Evolutionary conservation across 805 yeast genomes (phyloP).

Genomic region (Dipodascus geniculatus): DNA sequence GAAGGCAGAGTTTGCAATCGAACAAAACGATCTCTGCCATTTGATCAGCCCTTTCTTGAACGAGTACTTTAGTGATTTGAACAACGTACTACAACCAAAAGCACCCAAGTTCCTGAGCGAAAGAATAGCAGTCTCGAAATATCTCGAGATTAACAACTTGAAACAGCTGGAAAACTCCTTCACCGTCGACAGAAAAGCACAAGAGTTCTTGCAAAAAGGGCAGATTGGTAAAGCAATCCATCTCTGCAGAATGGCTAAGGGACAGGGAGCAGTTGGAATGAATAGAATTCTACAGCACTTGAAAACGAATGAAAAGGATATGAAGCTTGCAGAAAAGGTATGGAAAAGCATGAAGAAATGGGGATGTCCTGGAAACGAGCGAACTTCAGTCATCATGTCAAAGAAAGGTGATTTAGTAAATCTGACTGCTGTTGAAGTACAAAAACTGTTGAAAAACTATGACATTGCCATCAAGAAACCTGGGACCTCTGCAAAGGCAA

Average conservation of each 20-base stretch:
- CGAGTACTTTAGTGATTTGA: not conserved
- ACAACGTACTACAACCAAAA: not conserved
- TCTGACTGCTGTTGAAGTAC: not conserved
- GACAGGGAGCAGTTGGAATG: slow-evolving; percentile 13
- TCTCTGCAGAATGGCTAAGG: slow-evolving; percentile 9
- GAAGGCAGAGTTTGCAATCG: not conserved
- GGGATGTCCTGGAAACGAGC: slow-evolving; percentile 11
- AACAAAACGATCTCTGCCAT: not conserved
- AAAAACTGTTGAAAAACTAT: not conserved
- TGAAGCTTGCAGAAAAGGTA: slow-evolving; percentile 7
- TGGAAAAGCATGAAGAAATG: slow-evolving; percentile 11
- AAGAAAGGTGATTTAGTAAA: not conserved
- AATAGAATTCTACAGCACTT: slow-evolving; percentile 9
- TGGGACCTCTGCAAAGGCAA: not conserved
- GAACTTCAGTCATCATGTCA: not conserved
- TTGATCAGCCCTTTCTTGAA: not conserved
- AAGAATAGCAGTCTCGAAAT: slow-evolving; percentile 6
- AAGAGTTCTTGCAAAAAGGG: slow-evolving; percentile 7
- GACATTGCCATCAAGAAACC: not conserved
- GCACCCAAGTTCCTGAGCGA: not conserved
- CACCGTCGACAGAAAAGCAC: slow-evolving; percentile 10
- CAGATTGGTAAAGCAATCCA: slow-evolving; percentile 9
- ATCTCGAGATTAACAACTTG: slow-evolving; percentile 9
- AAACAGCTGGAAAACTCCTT: slow-evolving; percentile 10
- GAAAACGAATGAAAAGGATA: not conserved